Evolutionary conservation across 2,329 filamentous ascomycete species (phyloP), one percentile per base, ranked within the genome.

Genomic region (Epichloe scottii): DNA sequence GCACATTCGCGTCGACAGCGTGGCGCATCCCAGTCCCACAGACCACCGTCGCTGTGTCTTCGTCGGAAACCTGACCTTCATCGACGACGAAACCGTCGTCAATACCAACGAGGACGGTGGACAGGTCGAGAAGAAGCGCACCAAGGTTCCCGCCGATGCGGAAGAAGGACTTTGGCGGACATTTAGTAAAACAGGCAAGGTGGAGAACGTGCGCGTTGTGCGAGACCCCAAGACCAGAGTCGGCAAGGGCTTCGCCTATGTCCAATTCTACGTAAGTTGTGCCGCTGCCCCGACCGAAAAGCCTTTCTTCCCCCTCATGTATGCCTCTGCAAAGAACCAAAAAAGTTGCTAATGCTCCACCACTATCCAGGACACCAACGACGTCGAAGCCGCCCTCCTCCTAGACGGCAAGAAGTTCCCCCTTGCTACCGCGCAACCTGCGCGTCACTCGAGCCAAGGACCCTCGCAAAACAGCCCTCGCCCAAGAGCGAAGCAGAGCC

Each of bases 201-300:
- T 98, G 12, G 91, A 98, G 69, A 95, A 84, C 62, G 94, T 98
- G 37, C 86, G 93, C 35, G 89, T 98, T 19, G 80, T 96, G 48
- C 82, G 93, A 51, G 93, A 98, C 63, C 76, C 87, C 55, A 85
- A 86, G 58, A 98, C 94, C 7, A 81, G 94, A 47, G 88, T 98
- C 33, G 89, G 93, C 61, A 98, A 98, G 66, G 93, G 93, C 4
- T 89, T 98, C 63, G 94, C 94, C 55, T 98, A 98, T 62, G 91
- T 98, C 15, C 93, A 98, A 64, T 98, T 98, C 69, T 81, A 84
- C 62, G 81, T 82, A 60, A 71, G 72, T 67, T 15, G 8, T 34
- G 3, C 17, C 45, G 17, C 7, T 5, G 30, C 35, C 14, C 6
- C 7, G n/a, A 17, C 30, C 10, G 30, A 30, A 11, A 4, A 30